These are phyloP conservation scores for Barnettozyma populi DNA, from an alignment of 805 yeast genomes.

Conservation along the genomic window DNA sequence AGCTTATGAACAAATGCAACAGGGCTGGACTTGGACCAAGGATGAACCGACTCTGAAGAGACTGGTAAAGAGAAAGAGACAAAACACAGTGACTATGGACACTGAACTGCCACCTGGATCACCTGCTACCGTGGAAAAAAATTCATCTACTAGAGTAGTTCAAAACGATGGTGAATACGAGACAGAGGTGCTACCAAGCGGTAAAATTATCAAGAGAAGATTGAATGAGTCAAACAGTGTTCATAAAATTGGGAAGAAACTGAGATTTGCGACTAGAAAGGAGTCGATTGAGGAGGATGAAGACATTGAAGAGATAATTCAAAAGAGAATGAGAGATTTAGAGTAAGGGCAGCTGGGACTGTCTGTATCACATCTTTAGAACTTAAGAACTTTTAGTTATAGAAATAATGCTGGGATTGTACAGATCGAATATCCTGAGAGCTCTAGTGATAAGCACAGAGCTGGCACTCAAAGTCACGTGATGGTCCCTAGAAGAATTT, in stretches of 20 bases:
- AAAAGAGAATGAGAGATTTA: conserved; percentile 37
- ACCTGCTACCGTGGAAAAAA: conserved; percentile 30
- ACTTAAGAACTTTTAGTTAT: neutral
- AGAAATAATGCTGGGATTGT: too few relatives aligned
- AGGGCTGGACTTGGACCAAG: conserved; percentile 68
- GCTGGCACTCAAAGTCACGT: neutral
- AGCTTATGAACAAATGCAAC: conserved; percentile 67
- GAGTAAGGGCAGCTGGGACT: conserved; percentile 19
- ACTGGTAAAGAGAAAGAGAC: conserved; percentile 20
- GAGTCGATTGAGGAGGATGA: conserved; percentile 26
- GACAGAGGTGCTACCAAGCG: conserved; percentile 68
- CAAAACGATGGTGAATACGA: conserved; percentile 31
- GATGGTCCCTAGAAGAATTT: neutral
- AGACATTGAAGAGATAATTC: conserved; percentile 51
- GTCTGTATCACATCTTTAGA: neutral
- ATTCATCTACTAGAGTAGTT: conserved; percentile 17
- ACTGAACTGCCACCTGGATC: conserved; percentile 49
- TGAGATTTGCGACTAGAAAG: conserved; percentile 28
- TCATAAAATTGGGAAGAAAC: conserved; percentile 32
- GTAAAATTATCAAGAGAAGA: conserved; percentile 49
- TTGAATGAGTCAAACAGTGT: conserved; percentile 21
- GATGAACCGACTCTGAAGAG: conserved; percentile 34
- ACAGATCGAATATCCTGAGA: too few relatives aligned
- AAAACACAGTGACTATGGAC: conserved; percentile 23
- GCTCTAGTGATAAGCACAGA: too few relatives aligned